A percentile compares a stretch with the other conserved stretches of the same genome.
phyloP scores from a whole-genome alignment of 805 yeast species.

The Saturnispora mendoncae region DNA sequence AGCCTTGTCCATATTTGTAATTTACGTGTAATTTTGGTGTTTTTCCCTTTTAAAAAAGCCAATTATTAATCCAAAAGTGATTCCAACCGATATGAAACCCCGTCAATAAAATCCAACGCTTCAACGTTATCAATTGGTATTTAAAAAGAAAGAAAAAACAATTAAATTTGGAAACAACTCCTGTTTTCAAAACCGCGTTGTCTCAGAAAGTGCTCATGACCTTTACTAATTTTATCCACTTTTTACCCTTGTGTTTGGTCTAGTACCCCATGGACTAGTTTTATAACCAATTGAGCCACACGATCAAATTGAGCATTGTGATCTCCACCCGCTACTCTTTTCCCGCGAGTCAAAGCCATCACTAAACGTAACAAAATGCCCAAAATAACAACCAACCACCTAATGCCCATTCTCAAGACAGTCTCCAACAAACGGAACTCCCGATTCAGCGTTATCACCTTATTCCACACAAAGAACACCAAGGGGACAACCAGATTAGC shows the following conservation, averaged over 20 bases:
- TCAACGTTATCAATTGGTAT: background rate
- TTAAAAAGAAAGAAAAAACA: slow-evolving; percentile 1
- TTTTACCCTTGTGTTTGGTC: background rate
- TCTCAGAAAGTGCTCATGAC: background rate
- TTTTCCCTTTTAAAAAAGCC: background rate
- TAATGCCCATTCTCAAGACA: background rate
- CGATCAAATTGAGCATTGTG: background rate
- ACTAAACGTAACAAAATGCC: slow-evolving; percentile 2
- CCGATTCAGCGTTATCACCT: background rate
- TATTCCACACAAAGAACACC: slow-evolving; percentile 1
- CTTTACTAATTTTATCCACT: background rate
- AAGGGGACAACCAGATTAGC: background rate
- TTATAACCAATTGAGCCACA: background rate
- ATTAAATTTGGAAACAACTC: background rate
- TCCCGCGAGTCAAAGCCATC: background rate
- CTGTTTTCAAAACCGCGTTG: background rate
- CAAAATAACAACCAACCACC: slow-evolving; percentile 3
- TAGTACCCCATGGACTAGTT: slow-evolving; percentile 1
- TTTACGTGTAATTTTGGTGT: too few relatives aligned
- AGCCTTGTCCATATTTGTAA: background rate
- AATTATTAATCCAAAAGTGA: background rate
- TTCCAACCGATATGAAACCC: background rate
- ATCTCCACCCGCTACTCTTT: background rate
- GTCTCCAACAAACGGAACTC: slow-evolving; percentile 3
- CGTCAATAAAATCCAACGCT: background rate